These are phyloP conservation scores for Stagonosporopsis chrysanthemi DNA, from an alignment of 2,329 filamentous ascomycete species.

Conservation along the genomic window DNA sequence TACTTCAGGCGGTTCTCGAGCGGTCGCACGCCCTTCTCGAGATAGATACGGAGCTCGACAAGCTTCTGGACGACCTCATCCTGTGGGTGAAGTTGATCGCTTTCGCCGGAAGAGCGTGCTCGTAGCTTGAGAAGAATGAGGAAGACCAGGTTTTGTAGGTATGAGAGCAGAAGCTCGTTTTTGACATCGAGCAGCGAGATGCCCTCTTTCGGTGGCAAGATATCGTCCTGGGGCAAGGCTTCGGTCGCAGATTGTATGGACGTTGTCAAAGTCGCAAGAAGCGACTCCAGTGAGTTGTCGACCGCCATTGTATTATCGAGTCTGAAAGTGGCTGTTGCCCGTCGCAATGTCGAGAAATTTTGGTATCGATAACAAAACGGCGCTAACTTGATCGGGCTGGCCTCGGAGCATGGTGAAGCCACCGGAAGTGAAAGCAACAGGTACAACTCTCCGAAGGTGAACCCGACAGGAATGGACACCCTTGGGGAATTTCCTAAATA, in stretches of 20 bases:
- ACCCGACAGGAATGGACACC: too few species aligned
- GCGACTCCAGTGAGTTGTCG: constrained; percentile 49
- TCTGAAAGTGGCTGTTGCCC: background rate
- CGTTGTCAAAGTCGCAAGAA: constrained; percentile 58
- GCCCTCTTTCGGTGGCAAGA: constrained; percentile 80
- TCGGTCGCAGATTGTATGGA: constrained; percentile 69
- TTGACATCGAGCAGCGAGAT: constrained; percentile 95
- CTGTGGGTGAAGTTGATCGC: constrained; percentile 57
- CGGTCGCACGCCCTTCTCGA: constrained; percentile 91
- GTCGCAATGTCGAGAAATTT: constrained; percentile 15
- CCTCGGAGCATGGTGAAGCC: too few species aligned
- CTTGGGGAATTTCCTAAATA: too few species aligned
- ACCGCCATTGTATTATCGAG: constrained; percentile 43
- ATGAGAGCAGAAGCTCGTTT: constrained; percentile 95
- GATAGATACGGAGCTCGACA: constrained; percentile 87
- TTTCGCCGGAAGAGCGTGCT: constrained; percentile 44
- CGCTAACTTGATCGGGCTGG: too few species aligned
- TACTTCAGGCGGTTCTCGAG: constrained; percentile 91
- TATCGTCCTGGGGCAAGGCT: constrained; percentile 61
- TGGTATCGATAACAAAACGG: background rate
- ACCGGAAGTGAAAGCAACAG: too few species aligned
- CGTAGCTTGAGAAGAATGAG: constrained; percentile 80
- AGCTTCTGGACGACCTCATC: constrained; percentile 82
- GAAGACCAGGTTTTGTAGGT: constrained; percentile 92
- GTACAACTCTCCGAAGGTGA: too few species aligned